These are phyloP conservation scores for Drosera spatulata DNA, from an alignment of 179 eudicot species.

Conservation along the genomic window DNA sequence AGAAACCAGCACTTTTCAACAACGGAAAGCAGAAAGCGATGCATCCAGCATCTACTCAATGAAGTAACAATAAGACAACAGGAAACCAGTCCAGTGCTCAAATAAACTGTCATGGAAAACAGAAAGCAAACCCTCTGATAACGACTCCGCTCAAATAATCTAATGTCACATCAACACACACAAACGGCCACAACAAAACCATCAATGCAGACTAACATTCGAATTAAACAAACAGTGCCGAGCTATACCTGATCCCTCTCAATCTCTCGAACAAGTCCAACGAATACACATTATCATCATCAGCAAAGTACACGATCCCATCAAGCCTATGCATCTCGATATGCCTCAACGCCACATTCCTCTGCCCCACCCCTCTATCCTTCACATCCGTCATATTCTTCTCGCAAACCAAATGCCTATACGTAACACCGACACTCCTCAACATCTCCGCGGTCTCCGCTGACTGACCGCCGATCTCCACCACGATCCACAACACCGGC, in stretches of 20 bases:
- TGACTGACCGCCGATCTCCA: constrained; percentile 61
- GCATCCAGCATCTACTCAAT: too few species aligned
- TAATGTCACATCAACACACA: too few species aligned
- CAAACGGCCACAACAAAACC: not conserved
- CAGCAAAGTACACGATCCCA: constrained; percentile 94
- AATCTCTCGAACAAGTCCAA: constrained; percentile 68
- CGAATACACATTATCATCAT: constrained; percentile 85
- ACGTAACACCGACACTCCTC: constrained; percentile 65
- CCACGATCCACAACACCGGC: constrained; percentile 84
- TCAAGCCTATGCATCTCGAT: constrained; percentile 80
- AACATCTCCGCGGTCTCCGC: constrained; percentile 63
- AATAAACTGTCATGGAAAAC: too few species aligned
- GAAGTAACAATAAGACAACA: too few species aligned
- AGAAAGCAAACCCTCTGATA: too few species aligned
- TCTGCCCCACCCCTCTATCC: constrained; percentile 89
- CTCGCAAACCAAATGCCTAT: constrained; percentile 72
- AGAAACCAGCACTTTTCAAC: too few species aligned
- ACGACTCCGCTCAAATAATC: too few species aligned
- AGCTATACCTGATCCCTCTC: constrained; percentile 57
- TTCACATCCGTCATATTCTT: constrained; percentile 54
- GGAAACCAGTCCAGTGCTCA: too few species aligned
- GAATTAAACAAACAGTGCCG: not conserved
- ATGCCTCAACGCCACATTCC: constrained; percentile 77
- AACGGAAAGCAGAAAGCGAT: too few species aligned
- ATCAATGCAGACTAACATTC: not conserved